phyloP scores from a whole-genome alignment of 352 stramenopile genomes.

The Nothophytophthora sp. region DNA sequence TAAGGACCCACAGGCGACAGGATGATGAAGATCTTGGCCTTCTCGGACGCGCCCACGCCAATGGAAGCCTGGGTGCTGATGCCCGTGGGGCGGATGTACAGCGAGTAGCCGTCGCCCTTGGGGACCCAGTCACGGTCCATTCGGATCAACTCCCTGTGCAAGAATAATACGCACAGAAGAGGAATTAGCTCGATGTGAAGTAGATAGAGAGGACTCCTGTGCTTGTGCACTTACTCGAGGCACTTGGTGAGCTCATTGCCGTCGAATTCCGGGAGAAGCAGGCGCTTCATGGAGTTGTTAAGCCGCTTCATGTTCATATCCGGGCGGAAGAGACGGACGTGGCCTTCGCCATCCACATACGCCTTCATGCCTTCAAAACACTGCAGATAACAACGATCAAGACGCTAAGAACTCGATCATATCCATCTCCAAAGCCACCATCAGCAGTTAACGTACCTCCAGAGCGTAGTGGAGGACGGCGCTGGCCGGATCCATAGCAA shows the following conservation, averaged over 20 bases:
- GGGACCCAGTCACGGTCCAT: conserved; percentile 95
- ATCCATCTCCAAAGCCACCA: neutral
- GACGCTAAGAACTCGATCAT: neutral
- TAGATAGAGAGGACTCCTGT: too few species aligned
- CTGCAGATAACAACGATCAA: conserved; percentile 30
- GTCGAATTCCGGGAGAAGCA: conserved; percentile 92
- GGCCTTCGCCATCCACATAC: conserved; percentile 85
- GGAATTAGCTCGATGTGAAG: too few species aligned
- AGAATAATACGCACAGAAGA: too few species aligned
- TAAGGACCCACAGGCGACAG: conserved; percentile 97
- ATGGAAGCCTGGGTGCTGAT: conserved; percentile 93
- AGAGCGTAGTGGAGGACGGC: conserved; percentile 95
- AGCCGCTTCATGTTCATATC: conserved; percentile 97
- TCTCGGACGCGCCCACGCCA: conserved; percentile 85
- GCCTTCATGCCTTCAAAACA: conserved; percentile 98
- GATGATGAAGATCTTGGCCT: conserved; percentile 96
- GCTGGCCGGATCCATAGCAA: conserved; percentile 92
- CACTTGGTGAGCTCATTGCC: conserved; percentile 90
- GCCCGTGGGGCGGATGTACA: conserved; percentile 96
- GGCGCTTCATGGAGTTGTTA: conserved; percentile 93
- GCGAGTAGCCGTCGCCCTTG: conserved; percentile 94
- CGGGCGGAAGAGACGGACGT: conserved; percentile 94
- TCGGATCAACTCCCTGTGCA: conserved; percentile 53
- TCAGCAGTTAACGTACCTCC: conserved; percentile 28
- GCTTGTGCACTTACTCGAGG: conserved; percentile 82